Conservation (phyloP, 164 flowering plant genomes). For the Chloranthus sessilifolius region DNA sequence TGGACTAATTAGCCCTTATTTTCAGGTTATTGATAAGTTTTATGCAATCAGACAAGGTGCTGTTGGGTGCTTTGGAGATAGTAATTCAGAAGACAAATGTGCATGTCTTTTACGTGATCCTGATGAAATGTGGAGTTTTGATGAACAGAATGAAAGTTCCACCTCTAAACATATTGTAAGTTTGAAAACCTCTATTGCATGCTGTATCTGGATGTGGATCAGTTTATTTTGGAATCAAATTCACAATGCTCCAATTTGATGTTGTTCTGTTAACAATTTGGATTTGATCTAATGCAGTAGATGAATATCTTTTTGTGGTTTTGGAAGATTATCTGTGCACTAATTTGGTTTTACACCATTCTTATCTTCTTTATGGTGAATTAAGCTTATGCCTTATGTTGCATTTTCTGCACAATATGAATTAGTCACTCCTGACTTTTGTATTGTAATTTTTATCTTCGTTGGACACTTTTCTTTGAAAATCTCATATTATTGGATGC, state of each 20-base stretch:
- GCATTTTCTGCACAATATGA: too few species aligned
- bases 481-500: too few species aligned
- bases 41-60: constrained; percentile 56
- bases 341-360: constrained; percentile 2
- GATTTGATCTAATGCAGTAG: not conserved
- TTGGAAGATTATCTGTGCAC: not conserved
- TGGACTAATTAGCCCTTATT: constrained; percentile 3
- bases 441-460: too few species aligned
- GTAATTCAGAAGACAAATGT: constrained; percentile 57
- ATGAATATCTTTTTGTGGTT: not conserved
- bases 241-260: not conserved
- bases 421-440: too few species aligned
- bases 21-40: constrained; percentile 72
- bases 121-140: constrained; percentile 67
- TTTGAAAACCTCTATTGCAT: constrained; percentile 7
- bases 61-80: constrained; percentile 27
- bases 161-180: constrained; percentile 74
- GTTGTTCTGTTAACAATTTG: not conserved
- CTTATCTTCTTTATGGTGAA: too few species aligned
- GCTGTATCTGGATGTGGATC: not conserved
- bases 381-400: too few species aligned
- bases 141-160: constrained; percentile 40
- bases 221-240: not conserved
- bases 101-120: constrained; percentile 54
- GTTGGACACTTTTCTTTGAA: too few species aligned